A percentile compares a stretch with the other conserved stretches of the same genome.
Conservation (phyloP, 2,329 filamentous ascomycete species). For the Colletotrichum simmondsii region DNA sequence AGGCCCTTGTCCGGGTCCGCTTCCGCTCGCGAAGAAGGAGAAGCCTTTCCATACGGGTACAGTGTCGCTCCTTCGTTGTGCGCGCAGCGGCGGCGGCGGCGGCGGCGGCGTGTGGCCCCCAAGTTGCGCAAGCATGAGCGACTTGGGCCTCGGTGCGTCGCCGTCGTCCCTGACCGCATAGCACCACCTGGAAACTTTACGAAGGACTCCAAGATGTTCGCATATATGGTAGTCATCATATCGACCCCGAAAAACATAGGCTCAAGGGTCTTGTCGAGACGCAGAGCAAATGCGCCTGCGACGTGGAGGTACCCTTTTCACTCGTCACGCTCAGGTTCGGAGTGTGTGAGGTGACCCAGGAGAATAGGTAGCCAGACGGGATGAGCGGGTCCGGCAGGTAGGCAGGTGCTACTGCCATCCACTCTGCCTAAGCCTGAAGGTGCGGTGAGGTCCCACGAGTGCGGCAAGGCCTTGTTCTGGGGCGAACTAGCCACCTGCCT, state of each 20-base stretch:
- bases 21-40: not conserved
- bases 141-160: slow-evolving; percentile 15
- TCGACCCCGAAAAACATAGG: not conserved
- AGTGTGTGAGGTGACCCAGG: slow-evolving; percentile 1
- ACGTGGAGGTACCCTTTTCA: slow-evolving; percentile 29
- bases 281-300: slow-evolving; percentile 29
- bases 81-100: slow-evolving; percentile 1
- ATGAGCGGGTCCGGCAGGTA: slow-evolving; percentile 21
- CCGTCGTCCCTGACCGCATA: not conserved
- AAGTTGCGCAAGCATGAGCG: slow-evolving; percentile 29
- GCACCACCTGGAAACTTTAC: not conserved
- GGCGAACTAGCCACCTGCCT: slow-evolving; percentile 24
- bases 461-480: slow-evolving; percentile 22
- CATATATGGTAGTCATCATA: not conserved
- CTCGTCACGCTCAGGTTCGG: not conserved
- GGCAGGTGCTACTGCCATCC: slow-evolving; percentile 29
- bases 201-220: not conserved
- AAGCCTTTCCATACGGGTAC: not conserved
- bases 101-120: not conserved
- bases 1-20: slow-evolving; percentile 6
- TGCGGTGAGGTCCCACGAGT: slow-evolving; percentile 2
- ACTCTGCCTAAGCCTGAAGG: slow-evolving; percentile 29
- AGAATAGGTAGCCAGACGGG: slow-evolving; percentile 14
- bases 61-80: not conserved
- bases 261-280: not conserved